These are phyloP conservation scores for Acanthamoeba triangularis DNA, from an alignment of 208 protist species.

Conservation along the genomic window DNA sequence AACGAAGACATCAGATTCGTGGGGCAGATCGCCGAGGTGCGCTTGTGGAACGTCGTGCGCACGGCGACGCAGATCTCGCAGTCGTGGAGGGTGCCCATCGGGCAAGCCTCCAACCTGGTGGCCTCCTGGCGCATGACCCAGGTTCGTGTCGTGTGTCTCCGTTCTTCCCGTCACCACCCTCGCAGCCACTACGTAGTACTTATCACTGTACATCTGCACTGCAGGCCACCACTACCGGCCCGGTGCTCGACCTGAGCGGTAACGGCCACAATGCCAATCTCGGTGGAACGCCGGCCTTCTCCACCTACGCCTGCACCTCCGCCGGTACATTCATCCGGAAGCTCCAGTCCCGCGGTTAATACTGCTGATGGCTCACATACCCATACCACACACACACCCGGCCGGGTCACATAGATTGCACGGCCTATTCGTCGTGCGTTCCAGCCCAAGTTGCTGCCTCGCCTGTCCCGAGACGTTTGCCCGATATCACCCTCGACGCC, in stretches of 20 bases:
- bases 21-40: constrained; percentile 9
- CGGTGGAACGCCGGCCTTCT: not conserved
- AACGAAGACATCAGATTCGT: not conserved
- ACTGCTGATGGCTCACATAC: too few species aligned
- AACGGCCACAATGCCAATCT: not conserved
- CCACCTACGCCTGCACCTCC: too few species aligned
- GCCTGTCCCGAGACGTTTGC: not conserved
- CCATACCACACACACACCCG: too few species aligned
- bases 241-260: too few species aligned
- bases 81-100: not conserved
- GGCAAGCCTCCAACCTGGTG: not conserved
- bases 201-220: too few species aligned
- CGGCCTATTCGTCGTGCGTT: not conserved
- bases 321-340: too few species aligned
- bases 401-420: too few species aligned
- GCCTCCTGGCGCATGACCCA: constrained; percentile 29
- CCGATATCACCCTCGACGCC: constrained; percentile 24
- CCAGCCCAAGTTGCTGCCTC: too few species aligned
- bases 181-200: not conserved
- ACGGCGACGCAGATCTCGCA: not conserved
- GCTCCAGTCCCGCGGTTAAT: too few species aligned
- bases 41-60: not conserved
- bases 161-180: too few species aligned
- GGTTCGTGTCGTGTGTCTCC: not conserved
- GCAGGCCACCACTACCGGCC: too few species aligned